Percentiles rank a stretch among this genome's conserved stretches.
phyloP scores from a whole-genome alignment of 768 basidiomycete species.

The Pulveroboletus sp. region DNA sequence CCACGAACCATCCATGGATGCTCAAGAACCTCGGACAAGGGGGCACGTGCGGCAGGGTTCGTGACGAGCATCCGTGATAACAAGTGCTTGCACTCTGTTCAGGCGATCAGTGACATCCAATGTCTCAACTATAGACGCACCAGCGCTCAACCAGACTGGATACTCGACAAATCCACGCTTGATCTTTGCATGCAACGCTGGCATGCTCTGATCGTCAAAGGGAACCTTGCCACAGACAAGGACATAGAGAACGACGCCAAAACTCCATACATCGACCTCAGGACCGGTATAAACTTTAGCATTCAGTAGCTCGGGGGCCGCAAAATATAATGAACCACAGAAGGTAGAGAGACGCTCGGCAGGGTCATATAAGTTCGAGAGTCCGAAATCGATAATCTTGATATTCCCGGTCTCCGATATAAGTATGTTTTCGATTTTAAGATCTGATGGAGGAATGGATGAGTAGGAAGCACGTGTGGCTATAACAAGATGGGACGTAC shows the following conservation, averaged over 20 bases:
- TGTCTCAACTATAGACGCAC: conserved; percentile 41
- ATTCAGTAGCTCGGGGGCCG: conserved; percentile 94
- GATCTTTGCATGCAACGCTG: conserved; percentile 97
- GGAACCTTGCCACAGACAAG: conserved; percentile 98
- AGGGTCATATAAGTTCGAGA: conserved; percentile 94
- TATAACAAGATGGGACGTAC: conserved; percentile 32
- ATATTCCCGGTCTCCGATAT: conserved; percentile 98
- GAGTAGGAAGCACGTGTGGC: conserved; percentile 3
- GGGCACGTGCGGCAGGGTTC: conserved; percentile 78
- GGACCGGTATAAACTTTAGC: conserved; percentile 96
- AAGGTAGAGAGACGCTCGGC: conserved; percentile 81
- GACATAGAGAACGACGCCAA: conserved; percentile 96
- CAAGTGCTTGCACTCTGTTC: conserved; percentile 86
- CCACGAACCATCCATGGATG: conserved; percentile 95
- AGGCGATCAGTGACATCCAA: conserved; percentile 9
- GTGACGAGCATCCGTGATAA: conserved; percentile 96
- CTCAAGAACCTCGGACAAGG: conserved; percentile 75
- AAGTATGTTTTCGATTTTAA: conserved; percentile 99
- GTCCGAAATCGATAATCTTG: conserved; percentile 99
- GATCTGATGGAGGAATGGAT: conserved; percentile 42
- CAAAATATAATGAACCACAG: conserved; percentile 97
- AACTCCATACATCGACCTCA: conserved; percentile 98
- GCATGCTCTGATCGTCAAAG: conserved; percentile 99
- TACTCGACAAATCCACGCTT: conserved; percentile 97
- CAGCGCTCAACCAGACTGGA: conserved; percentile 92